Evolutionary conservation across 192 early-diverging fungal species (phyloP).

Genomic region (Umbelopsis ramanniana): DNA sequence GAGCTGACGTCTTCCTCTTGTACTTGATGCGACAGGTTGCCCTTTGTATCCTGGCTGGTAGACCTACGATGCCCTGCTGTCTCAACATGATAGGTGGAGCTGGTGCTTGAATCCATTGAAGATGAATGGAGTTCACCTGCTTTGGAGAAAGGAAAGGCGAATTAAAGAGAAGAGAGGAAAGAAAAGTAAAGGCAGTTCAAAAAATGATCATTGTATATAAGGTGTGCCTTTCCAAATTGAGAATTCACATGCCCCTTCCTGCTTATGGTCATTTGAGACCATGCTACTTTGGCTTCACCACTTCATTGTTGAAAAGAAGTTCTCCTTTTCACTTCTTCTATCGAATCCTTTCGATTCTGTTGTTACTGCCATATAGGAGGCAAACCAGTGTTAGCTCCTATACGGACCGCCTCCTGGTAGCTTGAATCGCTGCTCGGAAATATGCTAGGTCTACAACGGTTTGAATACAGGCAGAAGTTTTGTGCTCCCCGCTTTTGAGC

Average conservation of each 20-base stretch:
- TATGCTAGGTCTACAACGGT: too few species aligned
- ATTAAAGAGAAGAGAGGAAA: not conserved
- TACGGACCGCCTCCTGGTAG: too few species aligned
- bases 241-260: slow-evolving; percentile 1
- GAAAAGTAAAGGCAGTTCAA: not conserved
- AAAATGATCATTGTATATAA: not conserved
- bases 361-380: too few species aligned
- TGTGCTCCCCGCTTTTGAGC: too few species aligned
- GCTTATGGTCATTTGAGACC: slow-evolving; percentile 6
- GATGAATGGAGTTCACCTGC: not conserved
- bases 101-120: not conserved
- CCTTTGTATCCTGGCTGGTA: not conserved
- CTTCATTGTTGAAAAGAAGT: too few species aligned
- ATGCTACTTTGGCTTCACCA: not conserved
- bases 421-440: too few species aligned
- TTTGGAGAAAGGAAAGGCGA: not conserved
- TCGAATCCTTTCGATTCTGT: too few species aligned
- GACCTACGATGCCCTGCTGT: not conserved
- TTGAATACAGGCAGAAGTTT: too few species aligned
- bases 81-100: too few species aligned
- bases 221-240: not conserved
- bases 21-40: not conserved
- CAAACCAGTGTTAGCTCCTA: too few species aligned
- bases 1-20: not conserved
- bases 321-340: too few species aligned